phyloP scores from a whole-genome alignment of 306 rosid genomes.

The Abrus pulchellus region DNA sequence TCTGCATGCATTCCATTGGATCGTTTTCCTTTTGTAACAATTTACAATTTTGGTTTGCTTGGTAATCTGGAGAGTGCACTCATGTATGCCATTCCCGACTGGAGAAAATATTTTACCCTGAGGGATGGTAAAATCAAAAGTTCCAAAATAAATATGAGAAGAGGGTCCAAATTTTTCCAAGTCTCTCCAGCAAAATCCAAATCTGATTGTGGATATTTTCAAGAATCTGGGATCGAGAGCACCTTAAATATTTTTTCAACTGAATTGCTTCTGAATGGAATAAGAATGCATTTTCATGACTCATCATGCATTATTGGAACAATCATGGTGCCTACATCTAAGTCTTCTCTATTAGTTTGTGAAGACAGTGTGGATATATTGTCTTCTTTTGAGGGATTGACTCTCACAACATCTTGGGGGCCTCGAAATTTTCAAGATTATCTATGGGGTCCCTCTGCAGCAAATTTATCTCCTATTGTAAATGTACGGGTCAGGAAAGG shows the following conservation, averaged over 20 bases:
- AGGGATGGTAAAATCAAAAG: slow-evolving; percentile 62
- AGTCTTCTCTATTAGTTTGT: slow-evolving; percentile 63
- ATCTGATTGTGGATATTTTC: slow-evolving; percentile 43
- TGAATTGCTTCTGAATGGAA: slow-evolving; percentile 64
- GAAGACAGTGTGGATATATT: slow-evolving; percentile 70
- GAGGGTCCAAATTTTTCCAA: slow-evolving; percentile 49
- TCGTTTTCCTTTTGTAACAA: slow-evolving; percentile 80
- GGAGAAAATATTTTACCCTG: slow-evolving; percentile 74
- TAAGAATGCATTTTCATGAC: slow-evolving; percentile 87
- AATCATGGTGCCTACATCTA: slow-evolving; percentile 63
- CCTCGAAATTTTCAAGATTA: slow-evolving; percentile 62
- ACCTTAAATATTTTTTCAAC: slow-evolving; percentile 50
- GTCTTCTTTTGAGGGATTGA: slow-evolving; percentile 79
- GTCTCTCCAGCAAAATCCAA: slow-evolving; percentile 49
- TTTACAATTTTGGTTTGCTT: slow-evolving; percentile 70
- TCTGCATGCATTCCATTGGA: slow-evolving; percentile 78
- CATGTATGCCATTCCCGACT: slow-evolving; percentile 62
- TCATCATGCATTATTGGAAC: slow-evolving; percentile 81
- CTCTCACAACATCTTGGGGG: slow-evolving; percentile 80
- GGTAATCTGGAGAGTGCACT: slow-evolving; percentile 69
- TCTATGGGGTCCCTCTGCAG: slow-evolving; percentile 85
- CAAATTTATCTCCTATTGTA: slow-evolving; percentile 77
- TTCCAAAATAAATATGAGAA: slow-evolving; percentile 48
- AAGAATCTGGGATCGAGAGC: slow-evolving; percentile 53
- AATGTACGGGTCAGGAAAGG: slow-evolving; percentile 74